A percentile compares a stretch with the other conserved stretches of the same genome.
Conservation (phyloP, 495 filamentous ascomycete species). For the Acidiella bohemica region DNA sequence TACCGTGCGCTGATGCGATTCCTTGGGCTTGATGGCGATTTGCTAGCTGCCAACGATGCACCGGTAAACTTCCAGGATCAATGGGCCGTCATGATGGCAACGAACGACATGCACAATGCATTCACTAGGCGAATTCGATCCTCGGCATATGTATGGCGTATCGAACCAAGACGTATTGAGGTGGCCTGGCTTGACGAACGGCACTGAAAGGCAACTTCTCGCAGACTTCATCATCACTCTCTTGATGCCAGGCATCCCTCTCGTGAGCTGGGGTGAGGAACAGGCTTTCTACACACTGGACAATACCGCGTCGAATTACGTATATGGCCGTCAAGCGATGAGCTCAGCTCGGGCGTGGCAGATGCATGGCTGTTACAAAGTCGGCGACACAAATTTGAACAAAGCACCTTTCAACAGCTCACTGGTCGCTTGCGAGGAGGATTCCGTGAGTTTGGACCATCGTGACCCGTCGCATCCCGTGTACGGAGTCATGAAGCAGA, state of each 20-base stretch:
- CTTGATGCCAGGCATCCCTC: conserved; percentile 52
- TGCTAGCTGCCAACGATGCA: conserved; percentile 46
- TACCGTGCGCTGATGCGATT: conserved; percentile 56
- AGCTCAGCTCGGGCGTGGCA: conserved; percentile 54
- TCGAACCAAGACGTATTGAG: conserved; percentile 67
- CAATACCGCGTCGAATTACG: conserved; percentile 53
- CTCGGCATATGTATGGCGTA: conserved; percentile 55
- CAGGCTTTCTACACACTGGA: conserved; percentile 57
- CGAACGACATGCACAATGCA: conserved; percentile 53
- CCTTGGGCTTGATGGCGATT: conserved; percentile 49
- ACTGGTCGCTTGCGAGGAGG: conserved; percentile 45
- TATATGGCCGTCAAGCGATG: conserved; percentile 58
- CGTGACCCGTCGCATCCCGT: conserved; percentile 55
- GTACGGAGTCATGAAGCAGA: conserved; percentile 52
- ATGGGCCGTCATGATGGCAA: conserved; percentile 48
- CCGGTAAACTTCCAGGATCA: conserved; percentile 47
- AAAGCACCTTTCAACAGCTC: conserved; percentile 47
- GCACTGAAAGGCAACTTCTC: conserved; percentile 48
- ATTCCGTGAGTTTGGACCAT: conserved; percentile 47
- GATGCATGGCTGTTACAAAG: conserved; percentile 51
- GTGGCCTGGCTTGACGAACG: conserved; percentile 54
- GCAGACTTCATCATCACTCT: conserved; percentile 52
- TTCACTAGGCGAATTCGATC: conserved; percentile 56
- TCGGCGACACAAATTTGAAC: conserved; percentile 43
- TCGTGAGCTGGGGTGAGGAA: conserved; percentile 57